A percentile compares a stretch with the other conserved stretches of the same genome.
Evolutionary conservation across 2,329 filamentous ascomycete species (phyloP).

Genomic region (Venturia pyrina): DNA sequence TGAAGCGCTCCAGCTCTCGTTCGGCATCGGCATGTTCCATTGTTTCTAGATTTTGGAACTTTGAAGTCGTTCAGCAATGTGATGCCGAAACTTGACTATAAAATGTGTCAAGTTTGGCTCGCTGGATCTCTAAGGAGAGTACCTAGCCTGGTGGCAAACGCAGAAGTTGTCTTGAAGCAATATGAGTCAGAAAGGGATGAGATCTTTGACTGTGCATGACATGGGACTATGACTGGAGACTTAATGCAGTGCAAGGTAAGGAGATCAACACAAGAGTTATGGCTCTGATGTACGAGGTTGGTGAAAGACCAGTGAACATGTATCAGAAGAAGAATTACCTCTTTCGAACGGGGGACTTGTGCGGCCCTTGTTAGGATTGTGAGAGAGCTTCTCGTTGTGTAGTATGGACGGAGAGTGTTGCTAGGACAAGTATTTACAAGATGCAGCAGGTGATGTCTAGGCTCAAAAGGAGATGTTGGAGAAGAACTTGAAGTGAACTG

Average conservation of each 20-base stretch:
- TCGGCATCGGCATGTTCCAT: conserved; percentile 23
- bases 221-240: neutral
- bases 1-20: conserved; percentile 75
- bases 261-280: neutral
- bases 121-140: neutral
- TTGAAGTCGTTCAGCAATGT: too few species aligned
- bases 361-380: neutral
- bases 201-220: neutral
- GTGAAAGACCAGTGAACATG: neutral
- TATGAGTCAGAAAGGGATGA: neutral
- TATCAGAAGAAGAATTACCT: neutral
- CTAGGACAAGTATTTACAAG: neutral
- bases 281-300: neutral
- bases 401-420: neutral
- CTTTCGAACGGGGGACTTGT: neutral
- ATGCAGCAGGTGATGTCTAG: neutral
- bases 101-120: neutral
- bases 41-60: neutral
- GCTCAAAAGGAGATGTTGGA: neutral
- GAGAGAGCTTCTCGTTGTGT: neutral
- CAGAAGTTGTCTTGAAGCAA: neutral
- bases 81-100: too few species aligned
- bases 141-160: neutral
- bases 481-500: neutral
- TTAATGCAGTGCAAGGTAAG: neutral